These are phyloP conservation scores for Podospora pseudoanserina DNA, from an alignment of 495 filamentous ascomycete species.

Conservation along the genomic window DNA sequence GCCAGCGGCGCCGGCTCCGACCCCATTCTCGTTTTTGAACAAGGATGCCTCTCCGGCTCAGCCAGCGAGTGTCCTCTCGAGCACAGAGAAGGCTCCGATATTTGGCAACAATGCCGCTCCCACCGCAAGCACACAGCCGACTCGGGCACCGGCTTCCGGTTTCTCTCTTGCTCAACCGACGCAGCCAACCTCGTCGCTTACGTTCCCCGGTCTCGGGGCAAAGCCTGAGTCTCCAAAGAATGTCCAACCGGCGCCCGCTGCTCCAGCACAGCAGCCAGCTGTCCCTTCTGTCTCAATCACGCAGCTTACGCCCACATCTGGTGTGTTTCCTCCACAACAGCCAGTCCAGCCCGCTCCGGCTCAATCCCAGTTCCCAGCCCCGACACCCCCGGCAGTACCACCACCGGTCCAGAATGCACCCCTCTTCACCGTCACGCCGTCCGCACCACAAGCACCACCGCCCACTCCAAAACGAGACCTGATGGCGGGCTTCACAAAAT, in stretches of 20 bases:
- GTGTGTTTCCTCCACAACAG: background rate
- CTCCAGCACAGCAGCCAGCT: background rate
- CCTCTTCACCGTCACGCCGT: background rate
- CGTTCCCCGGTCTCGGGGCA: background rate
- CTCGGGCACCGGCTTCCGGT: background rate
- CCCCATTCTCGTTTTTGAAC: background rate
- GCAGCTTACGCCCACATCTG: background rate
- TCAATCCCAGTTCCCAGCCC: background rate
- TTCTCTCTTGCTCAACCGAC: background rate
- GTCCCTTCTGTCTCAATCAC: background rate
- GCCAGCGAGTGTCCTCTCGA: background rate
- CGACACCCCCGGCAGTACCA: background rate
- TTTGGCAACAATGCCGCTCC: slow-evolving; percentile 4
- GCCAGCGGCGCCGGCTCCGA: background rate
- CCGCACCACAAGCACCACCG: background rate
- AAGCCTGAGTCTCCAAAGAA: background rate
- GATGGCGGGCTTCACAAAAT: slow-evolving; percentile 42
- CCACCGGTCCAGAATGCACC: background rate
- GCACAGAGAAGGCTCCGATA: slow-evolving; percentile 1
- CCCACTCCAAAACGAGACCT: slow-evolving; percentile 26
- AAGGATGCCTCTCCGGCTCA: background rate
- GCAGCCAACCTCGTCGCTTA: background rate
- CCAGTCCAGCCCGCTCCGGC: background rate
- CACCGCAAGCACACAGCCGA: background rate
- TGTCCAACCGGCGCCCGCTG: background rate